Evolutionary conservation across 2,329 filamentous ascomycete species (phyloP), one percentile per base, ranked within the genome.

Genomic region (Seiridium unicorne): DNA sequence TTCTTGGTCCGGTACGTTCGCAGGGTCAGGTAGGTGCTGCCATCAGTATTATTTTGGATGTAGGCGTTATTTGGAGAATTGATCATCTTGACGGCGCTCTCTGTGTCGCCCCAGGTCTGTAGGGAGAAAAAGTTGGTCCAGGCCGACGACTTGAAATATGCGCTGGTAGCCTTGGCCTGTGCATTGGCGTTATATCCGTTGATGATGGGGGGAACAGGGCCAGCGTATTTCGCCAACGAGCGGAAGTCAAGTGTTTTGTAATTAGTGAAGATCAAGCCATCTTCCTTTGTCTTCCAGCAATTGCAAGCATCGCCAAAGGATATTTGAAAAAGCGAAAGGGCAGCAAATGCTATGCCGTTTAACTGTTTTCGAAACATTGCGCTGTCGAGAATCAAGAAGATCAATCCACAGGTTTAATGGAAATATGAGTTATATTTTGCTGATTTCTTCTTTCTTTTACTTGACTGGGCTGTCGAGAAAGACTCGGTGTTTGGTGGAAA

Each of bases 271-370:
- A 53, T 31, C 8, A 35, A 11, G 18, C 49, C 49, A 53, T 53
- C 49, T n/a, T 53, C 49, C 49, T 53, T 53, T 11, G 32, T 53
- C 49, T 36, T 53, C 49, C 49, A 53, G 34, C 49, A 53, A 38
- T 53, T 34, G 34, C 49, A 53, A 18, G 49, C 11, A 38, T 31
- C 34, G 38, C 32, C 35, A 32, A 53, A 36, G 10, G n/a, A 18
- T 36, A 18, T 38, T 13, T 53, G 49, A 6, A 18, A 53, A 38
- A 53, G 49, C 8, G 49, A 31, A 38, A 53, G 32, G 34, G 49
- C 34, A 38, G 49, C 49, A 38, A 53, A 13, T 40, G 34, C 34
- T 36, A 53, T 11, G 36, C 5, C 32, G 11, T 53, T 31, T 5
- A 53, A 35, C n/a, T 40, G 49, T 4, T 11, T 8, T 53, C 13